Evolutionary conservation across 352 stramenopile species (phyloP), one percentile per base, ranked within the genome.

Genomic region (Globisporangium viniferum): DNA sequence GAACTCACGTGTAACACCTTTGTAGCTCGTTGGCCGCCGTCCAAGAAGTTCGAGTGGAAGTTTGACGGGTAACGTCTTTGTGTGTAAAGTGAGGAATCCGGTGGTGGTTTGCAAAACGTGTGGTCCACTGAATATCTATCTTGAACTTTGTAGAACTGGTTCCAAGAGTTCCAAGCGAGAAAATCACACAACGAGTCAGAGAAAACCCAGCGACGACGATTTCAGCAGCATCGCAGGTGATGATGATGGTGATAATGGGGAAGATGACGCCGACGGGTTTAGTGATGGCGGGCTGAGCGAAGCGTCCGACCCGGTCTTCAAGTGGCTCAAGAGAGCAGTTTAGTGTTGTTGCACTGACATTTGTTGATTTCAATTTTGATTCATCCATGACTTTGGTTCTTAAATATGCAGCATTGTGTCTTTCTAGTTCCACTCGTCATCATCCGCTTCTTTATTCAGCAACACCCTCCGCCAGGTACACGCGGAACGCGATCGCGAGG

Each of bases 301-400:
- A 12, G 74, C 59, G 9, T 89, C 78, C 0, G 81, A 94, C 35
- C 74, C 75, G 15, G 76, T 83, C 33, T 92, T 84, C 59, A 69
- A 64, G 59, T 92, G 86, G 83, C 74, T 92, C 36, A 84, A 87
- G 63, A 72, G 75, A 36, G 74, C 70, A 9, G 67, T 87, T 46
- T 84, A 48, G 41, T 20, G 5, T 20, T 15, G 14, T 15, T 20
- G 14, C 7, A 15, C 9, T 55, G 31, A 64, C 8, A 14, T 8
- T 8, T 27, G n/a, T 64, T 58, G 22, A 33, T 33, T 29, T 22
- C 4, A 51, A 53, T 15, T 54, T 63, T 63, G 36, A 51, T 24
- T 63, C 41, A 20, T 36, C 4, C 4, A 10, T 24, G 18, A 14
- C 12, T 24, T 65, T 55, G 60, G 41, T n/a, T 48, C 41, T n/a